phyloP scores from a whole-genome alignment of 2,329 filamentous ascomycete genomes.

The Seiridium unicorne region DNA sequence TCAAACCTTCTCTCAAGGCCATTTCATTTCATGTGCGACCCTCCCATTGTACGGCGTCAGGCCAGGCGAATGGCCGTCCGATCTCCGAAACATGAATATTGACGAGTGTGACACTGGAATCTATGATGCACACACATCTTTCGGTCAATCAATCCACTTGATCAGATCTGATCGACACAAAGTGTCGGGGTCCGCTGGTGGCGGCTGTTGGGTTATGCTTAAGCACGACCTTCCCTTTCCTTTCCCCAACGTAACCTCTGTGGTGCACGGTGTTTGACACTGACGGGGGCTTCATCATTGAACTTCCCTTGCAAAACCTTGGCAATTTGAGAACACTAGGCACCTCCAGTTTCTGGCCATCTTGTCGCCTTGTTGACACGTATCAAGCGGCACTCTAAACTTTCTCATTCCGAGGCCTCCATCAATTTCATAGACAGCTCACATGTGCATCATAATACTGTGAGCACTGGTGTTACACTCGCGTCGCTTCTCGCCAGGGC shows the following conservation, averaged over 20 bases:
- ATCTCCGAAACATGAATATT: not conserved
- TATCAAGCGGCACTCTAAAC: not conserved
- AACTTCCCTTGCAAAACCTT: not conserved
- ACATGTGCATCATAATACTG: not conserved
- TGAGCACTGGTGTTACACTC: too few relatives aligned
- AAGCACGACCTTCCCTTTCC: not conserved
- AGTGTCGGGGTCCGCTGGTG: not conserved
- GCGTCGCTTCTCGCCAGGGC: too few relatives aligned
- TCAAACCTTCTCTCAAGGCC: not conserved
- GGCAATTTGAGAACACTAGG: not conserved
- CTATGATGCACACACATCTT: not conserved
- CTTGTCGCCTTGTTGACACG: not conserved
- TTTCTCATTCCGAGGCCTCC: too few relatives aligned
- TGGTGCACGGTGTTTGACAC: not conserved
- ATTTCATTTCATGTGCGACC: not conserved
- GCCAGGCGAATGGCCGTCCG: not conserved
- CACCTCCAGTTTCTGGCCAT: not conserved
- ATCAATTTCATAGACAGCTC: not conserved
- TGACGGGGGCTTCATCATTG: not conserved
- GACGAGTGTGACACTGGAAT: not conserved
- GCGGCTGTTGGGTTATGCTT: constrained; percentile 1
- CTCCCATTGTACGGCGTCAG: not conserved
- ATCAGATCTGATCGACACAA: not conserved
- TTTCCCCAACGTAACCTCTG: not conserved
- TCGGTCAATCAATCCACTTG: not conserved